Evolutionary conservation across 345 rosid species (phyloP).

Genomic region (Ceriops tagal): DNA sequence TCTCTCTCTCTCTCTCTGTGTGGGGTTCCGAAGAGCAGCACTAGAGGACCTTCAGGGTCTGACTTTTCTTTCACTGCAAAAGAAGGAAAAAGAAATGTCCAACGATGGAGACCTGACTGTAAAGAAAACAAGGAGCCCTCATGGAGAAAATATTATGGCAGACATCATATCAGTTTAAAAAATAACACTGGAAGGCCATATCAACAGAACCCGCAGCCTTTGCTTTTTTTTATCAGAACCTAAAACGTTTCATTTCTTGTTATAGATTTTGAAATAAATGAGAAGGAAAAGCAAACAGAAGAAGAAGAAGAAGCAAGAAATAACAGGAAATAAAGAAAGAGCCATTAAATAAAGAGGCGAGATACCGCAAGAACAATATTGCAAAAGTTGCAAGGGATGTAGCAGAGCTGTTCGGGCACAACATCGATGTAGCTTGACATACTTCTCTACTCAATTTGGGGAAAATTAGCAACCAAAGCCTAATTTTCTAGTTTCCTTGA

Average conservation of each 20-base stretch:
- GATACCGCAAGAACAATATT: constrained; percentile 95
- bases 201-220: constrained; percentile 10
- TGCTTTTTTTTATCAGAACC: constrained; percentile 36
- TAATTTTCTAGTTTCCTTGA: too few relatives aligned
- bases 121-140: constrained; percentile 28
- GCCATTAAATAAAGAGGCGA: constrained; percentile 25
- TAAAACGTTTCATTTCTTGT: constrained; percentile 24
- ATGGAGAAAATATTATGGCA: neutral
- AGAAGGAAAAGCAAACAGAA: neutral
- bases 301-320: neutral
- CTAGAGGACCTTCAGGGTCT: constrained; percentile 16
- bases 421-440: constrained; percentile 35
- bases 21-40: constrained; percentile 12
- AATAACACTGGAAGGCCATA: constrained; percentile 23
- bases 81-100: constrained; percentile 34
- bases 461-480: too few relatives aligned
- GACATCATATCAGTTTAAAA: constrained; percentile 10
- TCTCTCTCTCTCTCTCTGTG: constrained; percentile 4
- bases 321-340: constrained; percentile 16
- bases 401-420: constrained; percentile 83
- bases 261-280: constrained; percentile 16
- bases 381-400: constrained; percentile 99
- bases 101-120: constrained; percentile 54
- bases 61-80: constrained; percentile 51
- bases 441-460: constrained; percentile 4